Evolutionary conservation across 176 grass and related monocot species (phyloP).

Genomic region (Ampelocalamus luodianensis): DNA sequence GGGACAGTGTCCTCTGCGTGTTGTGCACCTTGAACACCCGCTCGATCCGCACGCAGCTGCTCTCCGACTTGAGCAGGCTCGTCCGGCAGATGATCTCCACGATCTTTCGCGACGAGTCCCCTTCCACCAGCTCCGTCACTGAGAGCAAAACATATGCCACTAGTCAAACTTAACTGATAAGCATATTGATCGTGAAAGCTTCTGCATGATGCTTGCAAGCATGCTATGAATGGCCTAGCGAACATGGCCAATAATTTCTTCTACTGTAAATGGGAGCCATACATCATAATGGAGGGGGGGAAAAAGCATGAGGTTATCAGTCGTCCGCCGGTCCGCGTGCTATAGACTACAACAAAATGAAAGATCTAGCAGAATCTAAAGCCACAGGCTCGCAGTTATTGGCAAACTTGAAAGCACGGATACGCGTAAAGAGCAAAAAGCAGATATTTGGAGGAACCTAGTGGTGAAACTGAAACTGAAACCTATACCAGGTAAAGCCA

Average conservation of each 20-base stretch:
- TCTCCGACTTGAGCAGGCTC: conserved; percentile 87
- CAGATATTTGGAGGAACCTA: conserved; percentile 18
- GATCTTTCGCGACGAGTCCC: conserved; percentile 94
- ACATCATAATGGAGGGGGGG: neutral
- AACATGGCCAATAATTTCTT: neutral
- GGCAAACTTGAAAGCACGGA: conserved; percentile 5
- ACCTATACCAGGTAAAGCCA: conserved; percentile 15
- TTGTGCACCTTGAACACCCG: conserved; percentile 97
- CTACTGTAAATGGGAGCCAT: neutral
- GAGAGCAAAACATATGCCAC: neutral
- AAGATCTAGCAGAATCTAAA: conserved; percentile 40
- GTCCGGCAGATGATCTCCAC: conserved; percentile 98
- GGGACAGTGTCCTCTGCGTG: conserved; percentile 82
- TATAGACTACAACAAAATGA: conserved; percentile 10
- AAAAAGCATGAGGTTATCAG: conserved; percentile 20
- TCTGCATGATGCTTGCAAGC: conserved; percentile 5
- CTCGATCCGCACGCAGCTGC: conserved; percentile 80
- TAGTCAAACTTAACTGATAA: neutral
- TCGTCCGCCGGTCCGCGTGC: neutral
- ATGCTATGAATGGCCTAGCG: neutral
- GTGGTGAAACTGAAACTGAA: conserved; percentile 18
- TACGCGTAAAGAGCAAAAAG: conserved; percentile 21
- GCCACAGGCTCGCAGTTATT: conserved; percentile 22
- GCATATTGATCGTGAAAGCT: neutral
- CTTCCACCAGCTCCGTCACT: conserved; percentile 96